Base-by-base conservation (phyloP, 139 green algal genomes). In the Picocystis salinarum region DNA sequence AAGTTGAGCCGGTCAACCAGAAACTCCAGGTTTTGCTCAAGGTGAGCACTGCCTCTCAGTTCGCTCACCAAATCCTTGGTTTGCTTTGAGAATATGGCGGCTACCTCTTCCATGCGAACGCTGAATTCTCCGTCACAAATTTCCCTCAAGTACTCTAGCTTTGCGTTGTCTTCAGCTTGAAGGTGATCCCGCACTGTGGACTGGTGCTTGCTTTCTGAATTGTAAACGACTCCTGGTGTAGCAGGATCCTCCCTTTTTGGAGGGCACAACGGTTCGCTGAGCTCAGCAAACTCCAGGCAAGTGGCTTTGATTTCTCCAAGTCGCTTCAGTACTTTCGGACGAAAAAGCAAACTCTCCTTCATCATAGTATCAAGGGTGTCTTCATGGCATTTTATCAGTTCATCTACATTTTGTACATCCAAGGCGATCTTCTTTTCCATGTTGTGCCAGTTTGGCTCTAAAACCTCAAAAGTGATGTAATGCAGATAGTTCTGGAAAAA, bases 401-500 rank as follows among this genome's bases (percentile, higher is more conserved):
- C 55, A 33, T 58, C 48, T 25, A 58, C 36, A 47, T 64, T 72
- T 2, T 26, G 33, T 18, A 70, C 69, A 2, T 42, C 28, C 4
- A 55, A 17, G n/a, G n/a, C n/a, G n/a, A 77, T 34, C 22, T 47
- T 17, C 17, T 44, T 33, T 42, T 66, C 53, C 58, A 89, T 59
- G 5, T 46, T 42, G 1, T 22, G 28, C 77, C 76, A 88, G 33
- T 72, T 46, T 9, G 76, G 73, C 58, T 87, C 77, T 53, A 89
- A 42, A 50, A 86, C 66, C 42, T 92, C 82, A 33, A 76, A 80
- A 15, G 74, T 85, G 19, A 67, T 51, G 50, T 90, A 92, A 34
- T 82, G 61, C 42, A 79, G 56, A 48, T 71, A 77, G 48, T 85
- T 73, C 53, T 79, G 65, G 23, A 85, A 59, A 40, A 82, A 74